phyloP scores from a whole-genome alignment of 345 rosid species.

The Noccaea caerulescens region DNA sequence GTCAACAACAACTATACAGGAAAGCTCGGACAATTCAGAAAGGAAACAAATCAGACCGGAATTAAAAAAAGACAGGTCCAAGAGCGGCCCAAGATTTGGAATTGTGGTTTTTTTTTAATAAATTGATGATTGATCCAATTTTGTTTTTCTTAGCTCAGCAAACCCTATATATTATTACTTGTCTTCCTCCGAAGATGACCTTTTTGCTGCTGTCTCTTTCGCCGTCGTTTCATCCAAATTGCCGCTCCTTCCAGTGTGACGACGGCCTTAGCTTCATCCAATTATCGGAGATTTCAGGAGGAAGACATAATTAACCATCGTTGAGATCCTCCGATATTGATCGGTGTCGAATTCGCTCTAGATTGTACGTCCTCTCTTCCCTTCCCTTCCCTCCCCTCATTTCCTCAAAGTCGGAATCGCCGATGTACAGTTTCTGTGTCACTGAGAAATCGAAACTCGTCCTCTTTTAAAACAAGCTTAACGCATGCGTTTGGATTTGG shows the following conservation, averaged over 20 bases:
- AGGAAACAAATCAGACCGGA: not conserved
- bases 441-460: not conserved
- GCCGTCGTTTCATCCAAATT: conserved; percentile 5
- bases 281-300: conserved; percentile 12
- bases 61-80: conserved; percentile 1
- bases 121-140: not conserved
- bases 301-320: not conserved
- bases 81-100: not conserved
- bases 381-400: not conserved
- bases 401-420: not conserved
- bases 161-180: not conserved
- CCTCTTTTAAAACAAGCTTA: not conserved
- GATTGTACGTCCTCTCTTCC: conserved; percentile 21
- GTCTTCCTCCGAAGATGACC: not conserved
- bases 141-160: not conserved
- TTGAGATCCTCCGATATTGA: not conserved
- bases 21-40: not conserved
- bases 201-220: not conserved
- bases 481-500: conserved; percentile 7
- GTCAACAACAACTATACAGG: not conserved
- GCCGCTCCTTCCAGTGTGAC: not conserved
- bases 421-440: conserved; percentile 1
- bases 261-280: conserved; percentile 28
- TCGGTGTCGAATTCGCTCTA: not conserved
- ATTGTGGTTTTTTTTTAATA: not conserved